Base-by-base conservation (phyloP, 176 grass and related monocot genomes). In the Microstegium vimineum region DNA sequence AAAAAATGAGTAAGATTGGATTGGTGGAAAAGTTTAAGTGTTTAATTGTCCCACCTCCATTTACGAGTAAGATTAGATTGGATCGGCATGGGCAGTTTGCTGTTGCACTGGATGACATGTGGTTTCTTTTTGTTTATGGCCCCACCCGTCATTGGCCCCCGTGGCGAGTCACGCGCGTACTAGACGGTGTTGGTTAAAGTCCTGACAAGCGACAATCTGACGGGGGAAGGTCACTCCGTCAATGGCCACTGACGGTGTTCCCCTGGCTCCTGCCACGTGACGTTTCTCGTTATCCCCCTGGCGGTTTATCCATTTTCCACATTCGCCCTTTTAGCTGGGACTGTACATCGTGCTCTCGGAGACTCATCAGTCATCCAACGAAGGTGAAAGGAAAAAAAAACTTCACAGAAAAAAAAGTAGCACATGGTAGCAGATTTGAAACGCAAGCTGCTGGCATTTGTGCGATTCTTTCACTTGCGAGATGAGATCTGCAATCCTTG, bases 121-220 rank as follows among this genome's bases (percentile, higher is more conserved):
- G 60, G 76, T 1, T 3, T n/a, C 17, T 9, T 10, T 0, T 6
- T 2, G 0, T 17, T 1, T 2, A 0, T 18, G 77, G 34, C 0
- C 69, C 43, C 5, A 1, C 0, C 0, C 3, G 35, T 68, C 84
- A 86, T 86, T 22, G 15, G 8, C 2, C 0, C 0, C 0, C 0
- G 15, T 0, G 11, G 6, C 5, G 7, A 5, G 8, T 1, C 0
- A 0, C 22, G 2, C 8, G 3, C 8, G 31, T 54, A 7, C 3
- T 30, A 17, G 11, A 22, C 4, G n/a, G n/a, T n/a, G 10, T 30
- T 37, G 16, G 10, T 9, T 13, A 35, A 71, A 5, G 10, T 2
- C 22, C 6, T 23, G 23, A 20, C 40, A 31, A 13, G n/a, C 56
- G 57, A 66, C 40, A 64, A 5, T 11, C n/a, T 74, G 84, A 65